Evolutionary conservation across 1,284 basidiomycete species (phyloP), one percentile per base, ranked within the genome.

Genomic region (Malassezia brasiliensis): DNA sequence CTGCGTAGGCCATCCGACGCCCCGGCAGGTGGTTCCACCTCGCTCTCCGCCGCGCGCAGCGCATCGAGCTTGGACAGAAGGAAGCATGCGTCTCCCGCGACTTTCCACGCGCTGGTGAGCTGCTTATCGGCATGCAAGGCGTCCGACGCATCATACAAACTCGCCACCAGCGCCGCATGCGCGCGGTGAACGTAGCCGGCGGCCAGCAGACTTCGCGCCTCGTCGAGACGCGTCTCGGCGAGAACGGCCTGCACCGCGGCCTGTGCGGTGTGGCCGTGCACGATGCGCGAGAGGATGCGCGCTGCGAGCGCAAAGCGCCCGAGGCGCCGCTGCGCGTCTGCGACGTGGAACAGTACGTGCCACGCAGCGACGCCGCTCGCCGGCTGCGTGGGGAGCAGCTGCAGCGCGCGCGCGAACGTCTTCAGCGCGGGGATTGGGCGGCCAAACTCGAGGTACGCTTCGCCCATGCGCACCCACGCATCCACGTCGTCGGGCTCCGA

Each of bases 351-450:
- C 8, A 79, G 77, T 60, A 85, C 86, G 65, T 88, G 80, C 94
- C 94, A 98, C 60, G 87, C 85, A 28, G 59, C 61, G 11, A 59
- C 48, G 25, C 51, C 28, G 3, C 56, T 48, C 31, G n/a, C 50
- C 1, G n/a, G 38, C 11, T 37, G 50, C 2, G 53, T 28, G 19
- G 10, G 20, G 9, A 61, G 47, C 5, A 72, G 48, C 40, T 15
- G 81, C 75, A 1, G 84, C 81, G 88, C 88, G 50, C 81, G 84
- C 11, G 80, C 78, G 31, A 96, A 82, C 1, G 90, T 86, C 75
- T 94, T 96, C 57, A 96, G 77, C 1, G 90, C 88, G 2, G 94
- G 93, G 11, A 83, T 83, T 63, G 90, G 87, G 31, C 88, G 82
- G 7, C 93, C 91, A 12, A 87, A 85, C 66, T 82, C 85, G 59